Evolutionary conservation across 371 early-diverging fungal genomes (phyloP).

Genomic region (Blyttiomyces sp.): DNA sequence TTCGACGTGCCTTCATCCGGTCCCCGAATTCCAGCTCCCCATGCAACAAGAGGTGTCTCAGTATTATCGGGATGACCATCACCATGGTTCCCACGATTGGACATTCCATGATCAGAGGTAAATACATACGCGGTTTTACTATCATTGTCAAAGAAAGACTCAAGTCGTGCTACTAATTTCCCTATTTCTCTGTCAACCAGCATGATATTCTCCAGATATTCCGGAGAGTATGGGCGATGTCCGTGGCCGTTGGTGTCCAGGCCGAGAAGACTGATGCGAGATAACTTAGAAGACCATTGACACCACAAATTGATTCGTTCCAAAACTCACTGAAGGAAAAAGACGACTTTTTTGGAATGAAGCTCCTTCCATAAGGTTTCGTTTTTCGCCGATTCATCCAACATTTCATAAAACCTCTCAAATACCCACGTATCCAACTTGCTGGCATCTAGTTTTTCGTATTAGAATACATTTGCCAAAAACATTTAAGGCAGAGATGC

Average conservation of each 20-base stretch:
- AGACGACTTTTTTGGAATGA: conserved; percentile 72
- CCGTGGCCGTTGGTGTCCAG: conserved; percentile 94
- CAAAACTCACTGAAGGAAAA: conserved; percentile 73
- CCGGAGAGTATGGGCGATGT: conserved; percentile 77
- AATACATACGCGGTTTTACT: conserved; percentile 83
- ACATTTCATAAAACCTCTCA: conserved; percentile 53
- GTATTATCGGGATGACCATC: conserved; percentile 96
- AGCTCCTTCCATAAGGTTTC: conserved; percentile 53
- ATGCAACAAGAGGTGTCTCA: conserved; percentile 87
- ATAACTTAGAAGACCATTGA: background rate
- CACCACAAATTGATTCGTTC: background rate
- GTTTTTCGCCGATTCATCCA: conserved; percentile 58
- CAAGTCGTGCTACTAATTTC: conserved; percentile 60
- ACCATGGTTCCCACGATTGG: conserved; percentile 86
- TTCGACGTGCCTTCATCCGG: background rate
- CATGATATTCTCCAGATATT: conserved; percentile 73
- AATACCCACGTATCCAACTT: conserved; percentile 89
- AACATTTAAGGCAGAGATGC: background rate
- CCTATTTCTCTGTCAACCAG: conserved; percentile 76
- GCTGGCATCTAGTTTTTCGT: conserved; percentile 62
- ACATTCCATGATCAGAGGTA: conserved; percentile 96
- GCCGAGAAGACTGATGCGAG: conserved; percentile 64
- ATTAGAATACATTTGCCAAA: background rate
- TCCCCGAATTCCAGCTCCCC: conserved; percentile 85
- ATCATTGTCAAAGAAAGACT: conserved; percentile 78